These are phyloP conservation scores for Lactarius pseudohatsudake DNA, from an alignment of 768 basidiomycete genomes.

Conservation along the genomic window DNA sequence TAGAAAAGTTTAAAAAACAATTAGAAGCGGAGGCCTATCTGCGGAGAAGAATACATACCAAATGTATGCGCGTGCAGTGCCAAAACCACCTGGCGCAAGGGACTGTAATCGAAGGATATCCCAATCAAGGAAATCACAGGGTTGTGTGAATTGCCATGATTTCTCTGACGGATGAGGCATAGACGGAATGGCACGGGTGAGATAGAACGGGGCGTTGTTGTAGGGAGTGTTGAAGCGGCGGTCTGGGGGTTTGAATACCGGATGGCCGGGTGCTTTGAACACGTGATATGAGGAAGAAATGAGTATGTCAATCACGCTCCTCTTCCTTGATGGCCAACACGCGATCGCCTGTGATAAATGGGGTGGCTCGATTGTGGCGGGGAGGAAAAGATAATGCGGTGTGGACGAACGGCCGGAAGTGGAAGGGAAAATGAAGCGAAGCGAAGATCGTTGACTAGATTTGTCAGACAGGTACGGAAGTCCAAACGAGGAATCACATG, in stretches of 20 bases:
- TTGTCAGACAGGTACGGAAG: slow-evolving; percentile 1
- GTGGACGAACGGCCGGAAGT: background rate
- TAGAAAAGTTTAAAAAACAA: slow-evolving; percentile 31
- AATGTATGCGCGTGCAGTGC: slow-evolving; percentile 49
- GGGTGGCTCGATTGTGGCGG: background rate
- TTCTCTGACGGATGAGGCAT: slow-evolving; percentile 4
- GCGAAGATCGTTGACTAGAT: background rate
- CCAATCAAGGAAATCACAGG: slow-evolving; percentile 42
- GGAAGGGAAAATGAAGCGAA: background rate
- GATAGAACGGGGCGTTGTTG: background rate
- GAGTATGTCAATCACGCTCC: background rate
- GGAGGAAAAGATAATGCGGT: background rate
- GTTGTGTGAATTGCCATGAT: background rate
- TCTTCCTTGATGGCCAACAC: background rate
- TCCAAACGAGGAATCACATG: slow-evolving; percentile 21
- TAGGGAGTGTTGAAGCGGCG: background rate
- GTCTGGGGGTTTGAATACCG: background rate
- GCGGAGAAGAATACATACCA: slow-evolving; percentile 46
- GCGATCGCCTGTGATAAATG: background rate
- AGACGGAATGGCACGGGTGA: background rate
- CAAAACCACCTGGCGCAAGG: slow-evolving; percentile 63
- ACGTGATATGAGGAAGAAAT: background rate
- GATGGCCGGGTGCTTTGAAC: background rate
- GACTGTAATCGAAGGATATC: slow-evolving; percentile 46
- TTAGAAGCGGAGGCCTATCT: slow-evolving; percentile 20